A percentile compares a stretch with the other conserved stretches of the same genome.
These are phyloP conservation scores for Colletotrichum camelliae DNA, from an alignment of 2,329 filamentous ascomycete species.

Conservation along the genomic window DNA sequence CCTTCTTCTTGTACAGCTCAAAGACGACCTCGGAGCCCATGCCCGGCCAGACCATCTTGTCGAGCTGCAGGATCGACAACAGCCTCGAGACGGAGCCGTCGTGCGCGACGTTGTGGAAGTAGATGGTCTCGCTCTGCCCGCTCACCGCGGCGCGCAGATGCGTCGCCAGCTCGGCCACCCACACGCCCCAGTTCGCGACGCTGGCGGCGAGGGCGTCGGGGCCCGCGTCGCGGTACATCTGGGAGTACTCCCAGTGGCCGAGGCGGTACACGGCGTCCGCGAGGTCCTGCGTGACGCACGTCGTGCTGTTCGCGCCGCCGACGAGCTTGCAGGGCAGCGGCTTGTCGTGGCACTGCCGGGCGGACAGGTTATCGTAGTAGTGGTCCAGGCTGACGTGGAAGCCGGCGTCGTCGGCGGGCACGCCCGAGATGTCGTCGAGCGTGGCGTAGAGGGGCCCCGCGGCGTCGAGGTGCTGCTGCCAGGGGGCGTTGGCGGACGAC, in stretches of 20 bases:
- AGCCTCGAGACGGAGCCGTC: constrained; percentile 75
- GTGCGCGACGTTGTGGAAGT: constrained; percentile 81
- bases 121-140: constrained; percentile 47
- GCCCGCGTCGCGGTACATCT: constrained; percentile 72
- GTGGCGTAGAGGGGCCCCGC: constrained; percentile 58
- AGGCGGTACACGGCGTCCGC: constrained; percentile 76
- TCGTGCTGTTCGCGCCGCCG: constrained; percentile 46
- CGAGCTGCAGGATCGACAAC: constrained; percentile 73
- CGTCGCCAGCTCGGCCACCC: constrained; percentile 72
- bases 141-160: constrained; percentile 63
- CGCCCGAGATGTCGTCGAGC: constrained; percentile 73
- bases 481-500: constrained; percentile 50
- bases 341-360: constrained; percentile 77
- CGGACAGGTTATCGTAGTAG: constrained; percentile 85
- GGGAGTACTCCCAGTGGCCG: constrained; percentile 82
- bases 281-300: constrained; percentile 66
- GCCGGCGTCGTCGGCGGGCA: constrained; percentile 57
- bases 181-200: constrained; percentile 71
- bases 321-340: constrained; percentile 71
- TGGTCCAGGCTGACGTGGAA: constrained; percentile 81
- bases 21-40: constrained; percentile 84
- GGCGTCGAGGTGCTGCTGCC: constrained; percentile 68
- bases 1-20: constrained; percentile 65
- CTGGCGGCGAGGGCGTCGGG: constrained; percentile 66
- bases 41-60: constrained; percentile 83